Evolutionary conservation across 805 yeast genomes (phyloP).

Genomic region (Wickerhamomyces chaumierensis): DNA sequence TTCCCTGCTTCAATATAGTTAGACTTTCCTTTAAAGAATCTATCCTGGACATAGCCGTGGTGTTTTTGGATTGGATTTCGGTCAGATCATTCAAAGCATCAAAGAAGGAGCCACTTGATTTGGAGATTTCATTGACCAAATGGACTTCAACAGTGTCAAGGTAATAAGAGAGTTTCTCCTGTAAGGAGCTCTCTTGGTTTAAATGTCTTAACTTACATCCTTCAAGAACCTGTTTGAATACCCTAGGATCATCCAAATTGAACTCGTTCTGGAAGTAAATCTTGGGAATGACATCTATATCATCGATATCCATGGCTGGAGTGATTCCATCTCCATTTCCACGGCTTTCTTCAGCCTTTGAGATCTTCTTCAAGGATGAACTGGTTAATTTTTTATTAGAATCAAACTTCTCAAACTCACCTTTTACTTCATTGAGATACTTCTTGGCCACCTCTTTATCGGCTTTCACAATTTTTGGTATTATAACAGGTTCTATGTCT

Average conservation of each 20-base stretch:
- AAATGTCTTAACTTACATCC: constrained; percentile 37
- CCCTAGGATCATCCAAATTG: constrained; percentile 78
- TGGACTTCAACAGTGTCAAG: constrained; percentile 78
- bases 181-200: constrained; percentile 39
- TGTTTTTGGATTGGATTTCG: constrained; percentile 44
- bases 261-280: constrained; percentile 61
- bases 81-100: constrained; percentile 73
- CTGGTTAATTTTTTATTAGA: constrained; percentile 31
- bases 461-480: constrained; percentile 40
- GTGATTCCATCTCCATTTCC: too few relatives aligned
- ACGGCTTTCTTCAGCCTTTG: too few relatives aligned
- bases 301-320: constrained; percentile 10
- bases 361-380: constrained; percentile 15
- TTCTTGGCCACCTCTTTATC: constrained; percentile 29
- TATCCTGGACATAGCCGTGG: constrained; percentile 36
- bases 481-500: constrained; percentile 76
- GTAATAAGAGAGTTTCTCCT: constrained; percentile 71
- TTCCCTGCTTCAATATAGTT: constrained; percentile 32
- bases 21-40: constrained; percentile 35
- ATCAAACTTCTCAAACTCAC: constrained; percentile 34
- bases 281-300: constrained; percentile 44
- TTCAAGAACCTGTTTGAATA: constrained; percentile 65
- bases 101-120: constrained; percentile 77
- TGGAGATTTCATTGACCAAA: constrained; percentile 71
- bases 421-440: constrained; percentile 32